Percentiles rank a stretch among this genome's conserved stretches.
phyloP scores from a whole-genome alignment of 148 eudicot genomes.

The Camellia sinensis region DNA sequence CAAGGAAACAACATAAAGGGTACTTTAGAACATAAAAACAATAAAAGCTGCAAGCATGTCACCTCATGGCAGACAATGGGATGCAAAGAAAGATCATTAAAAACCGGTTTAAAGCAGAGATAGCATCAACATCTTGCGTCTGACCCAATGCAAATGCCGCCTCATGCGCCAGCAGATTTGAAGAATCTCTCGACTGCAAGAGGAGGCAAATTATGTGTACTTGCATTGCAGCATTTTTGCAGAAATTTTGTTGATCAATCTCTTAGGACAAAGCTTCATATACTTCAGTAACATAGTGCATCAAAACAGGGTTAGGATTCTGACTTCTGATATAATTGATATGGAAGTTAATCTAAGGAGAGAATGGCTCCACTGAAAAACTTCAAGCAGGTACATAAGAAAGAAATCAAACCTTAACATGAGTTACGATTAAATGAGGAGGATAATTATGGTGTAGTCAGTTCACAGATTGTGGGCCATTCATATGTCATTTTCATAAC shows the following conservation, averaged over 20 bases:
- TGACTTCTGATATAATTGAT: neutral
- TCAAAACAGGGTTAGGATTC: neutral
- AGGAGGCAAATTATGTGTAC: neutral
- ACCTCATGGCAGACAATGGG: conserved; percentile 98
- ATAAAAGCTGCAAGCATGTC: neutral
- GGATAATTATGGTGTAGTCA: neutral
- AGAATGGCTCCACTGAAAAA: too few relatives aligned
- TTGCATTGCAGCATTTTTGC: neutral
- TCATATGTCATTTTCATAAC: too few relatives aligned
- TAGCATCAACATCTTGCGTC: conserved; percentile 88
- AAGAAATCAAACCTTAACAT: too few relatives aligned
- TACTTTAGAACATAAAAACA: neutral
- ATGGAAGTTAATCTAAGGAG: neutral
- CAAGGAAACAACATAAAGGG: neutral
- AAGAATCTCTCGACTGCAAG: conserved; percentile 71
- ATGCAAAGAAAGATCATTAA: conserved; percentile 79
- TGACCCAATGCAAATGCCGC: conserved; percentile 98
- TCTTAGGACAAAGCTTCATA: neutral
- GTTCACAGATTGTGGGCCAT: neutral
- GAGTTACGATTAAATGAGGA: too few relatives aligned
- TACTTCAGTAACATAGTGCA: neutral
- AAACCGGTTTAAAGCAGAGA: conserved; percentile 76
- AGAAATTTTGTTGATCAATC: neutral
- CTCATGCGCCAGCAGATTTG: conserved; percentile 93
- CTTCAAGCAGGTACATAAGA: too few relatives aligned